phyloP scores from a whole-genome alignment of 2,329 filamentous ascomycete species.

The Thielaviopsis punctulata region DNA sequence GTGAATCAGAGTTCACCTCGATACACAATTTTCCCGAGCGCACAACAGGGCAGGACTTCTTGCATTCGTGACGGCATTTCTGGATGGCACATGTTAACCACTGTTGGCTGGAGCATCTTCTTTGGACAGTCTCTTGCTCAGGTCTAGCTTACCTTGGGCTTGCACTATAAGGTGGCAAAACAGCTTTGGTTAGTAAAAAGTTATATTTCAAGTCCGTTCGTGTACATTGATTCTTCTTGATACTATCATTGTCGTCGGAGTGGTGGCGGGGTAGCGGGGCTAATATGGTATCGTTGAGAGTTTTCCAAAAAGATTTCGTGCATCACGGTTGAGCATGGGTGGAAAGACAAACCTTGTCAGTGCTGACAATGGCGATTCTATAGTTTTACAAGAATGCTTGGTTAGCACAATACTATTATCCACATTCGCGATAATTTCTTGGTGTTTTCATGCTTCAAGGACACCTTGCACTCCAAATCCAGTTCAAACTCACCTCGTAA shows the following conservation, averaged over 20 bases:
- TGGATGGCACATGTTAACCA: slow-evolving; percentile 23
- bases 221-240: background rate
- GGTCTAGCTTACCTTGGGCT: slow-evolving; percentile 50
- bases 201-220: too few relatives aligned
- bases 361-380: slow-evolving; percentile 97
- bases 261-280: slow-evolving; percentile 23
- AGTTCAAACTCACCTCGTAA: slow-evolving; percentile 57
- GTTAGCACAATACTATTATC: slow-evolving; percentile 1
- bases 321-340: slow-evolving; percentile 14
- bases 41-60: slow-evolving; percentile 95
- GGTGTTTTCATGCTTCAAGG: slow-evolving; percentile 8
- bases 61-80: slow-evolving; percentile 99
- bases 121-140: background rate
- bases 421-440: background rate
- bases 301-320: slow-evolving; percentile 4
- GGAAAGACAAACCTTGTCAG: slow-evolving; percentile 63
- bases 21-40: slow-evolving; percentile 95
- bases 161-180: slow-evolving; percentile 44
- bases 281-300: slow-evolving; percentile 10
- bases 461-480: background rate
- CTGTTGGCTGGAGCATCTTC: background rate
- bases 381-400: slow-evolving; percentile 7
- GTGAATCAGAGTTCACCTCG: slow-evolving; percentile 74
- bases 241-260: background rate
- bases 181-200: too few relatives aligned